Base-by-base conservation (phyloP, 2,329 filamentous ascomycete species). In the Aschersonia sp. region DNA sequence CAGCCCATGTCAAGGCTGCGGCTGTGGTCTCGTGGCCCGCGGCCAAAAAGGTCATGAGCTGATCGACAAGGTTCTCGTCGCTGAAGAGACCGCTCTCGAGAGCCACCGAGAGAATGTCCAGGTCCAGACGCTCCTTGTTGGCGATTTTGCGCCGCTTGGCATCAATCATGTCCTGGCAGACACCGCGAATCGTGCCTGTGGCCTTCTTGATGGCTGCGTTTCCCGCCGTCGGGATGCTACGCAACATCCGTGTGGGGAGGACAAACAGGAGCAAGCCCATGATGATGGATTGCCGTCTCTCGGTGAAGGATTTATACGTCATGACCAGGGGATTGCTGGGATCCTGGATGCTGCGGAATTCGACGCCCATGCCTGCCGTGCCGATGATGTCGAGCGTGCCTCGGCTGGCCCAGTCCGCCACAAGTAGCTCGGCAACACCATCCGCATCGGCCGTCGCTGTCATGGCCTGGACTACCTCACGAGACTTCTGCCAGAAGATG, bases 41-140 rank as follows among this genome's bases (percentile, higher is more conserved):
- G 1, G 83, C 83, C 5, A 94, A 75, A 67, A 94, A 92, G 0
- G 86, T 94, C 85, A 94, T 92, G 59, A 92, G 76, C 64, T 94
- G 87, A 61, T 92, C 84, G 37, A 87, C 77, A n/a, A 94, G 75
- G 50, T 87, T 79, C 45, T 87, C 83, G 52, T 92, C 85, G 10
- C 67, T 75, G 64, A 94, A 92, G 5, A 72, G 78, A 44, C 84
- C 84, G 40, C 80, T 87, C 59, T 82, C 76, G 44, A 94, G 69
- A 12, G 87, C 87, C 0, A 90, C 83, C 1, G 83, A 87, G 35
- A 94, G 69, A 49, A 95, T 92, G 61, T 94, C 87, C 6, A 77
- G 62, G 43, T 80, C 79, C 1, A 64, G 65, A 30, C 65, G 62
- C 50, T 74, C 67, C 50, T 73, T 70, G 50, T 67, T 65, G 37